Evolutionary conservation across 1,284 basidiomycete genomes (phyloP), one percentile per base, ranked within the genome.

Genomic region (Anthracocystis walkeri): DNA sequence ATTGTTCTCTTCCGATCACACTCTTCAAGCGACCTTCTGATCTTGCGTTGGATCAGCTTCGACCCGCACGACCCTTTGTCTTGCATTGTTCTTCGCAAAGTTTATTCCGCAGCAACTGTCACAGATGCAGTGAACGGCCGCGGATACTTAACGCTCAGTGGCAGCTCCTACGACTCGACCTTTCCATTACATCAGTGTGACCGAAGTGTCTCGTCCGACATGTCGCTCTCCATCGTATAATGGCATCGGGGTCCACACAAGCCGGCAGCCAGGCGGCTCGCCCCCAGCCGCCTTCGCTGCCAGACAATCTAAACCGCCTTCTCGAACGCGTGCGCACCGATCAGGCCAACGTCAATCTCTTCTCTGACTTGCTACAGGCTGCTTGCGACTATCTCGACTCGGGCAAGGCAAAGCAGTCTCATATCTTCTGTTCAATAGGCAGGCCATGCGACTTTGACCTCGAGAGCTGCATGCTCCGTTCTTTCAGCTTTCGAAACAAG

Each of bases 401-500:
- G 7, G 53, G 50, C 27, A 58, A 67, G 18, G 75, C 62, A 8
- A 74, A 77, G 45, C 57, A 62, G 35, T 38, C 53, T 2, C 75
- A 77, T 58, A 55, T 70, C 46, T 71, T 59, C 42, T 76, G 77
- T 54, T 60, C 56, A 4, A 50, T 55, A 29, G 73, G 45, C n/a
- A 41, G 74, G 31, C 62, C 62, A 18, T 68, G 74, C 49, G 77
- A 78, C 48, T 77, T 74, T 42, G 73, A 76, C 31, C 60, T 82
- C 20, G 71, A 82, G 11, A 66, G 71, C 45, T 77, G 78, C 55
- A 82, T 82, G 80, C 67, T 82, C 20, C 70, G 79, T 23, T 51
- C 67, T 49, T 70, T 78, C 29, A 67, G 70, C 54, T 82, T 82
- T 55, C 69, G 72, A 18, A 52, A 61, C 42, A 71, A 64, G 29